These are phyloP conservation scores for Penicillium sp. DNA, from an alignment of 2,329 filamentous ascomycete genomes.

Conservation along the genomic window DNA sequence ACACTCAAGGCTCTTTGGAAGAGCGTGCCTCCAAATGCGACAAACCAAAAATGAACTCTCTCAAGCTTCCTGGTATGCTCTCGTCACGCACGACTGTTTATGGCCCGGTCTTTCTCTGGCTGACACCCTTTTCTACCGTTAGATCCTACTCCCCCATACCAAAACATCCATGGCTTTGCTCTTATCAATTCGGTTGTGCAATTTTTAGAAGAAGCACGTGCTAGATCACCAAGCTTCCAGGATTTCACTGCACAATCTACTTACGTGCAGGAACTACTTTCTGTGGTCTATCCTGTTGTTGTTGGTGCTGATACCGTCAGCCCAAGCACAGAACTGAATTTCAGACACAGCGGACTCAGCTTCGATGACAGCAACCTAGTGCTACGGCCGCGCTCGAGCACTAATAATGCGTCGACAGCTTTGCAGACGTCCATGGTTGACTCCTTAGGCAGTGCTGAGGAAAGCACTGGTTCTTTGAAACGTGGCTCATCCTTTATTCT, in stretches of 20 bases:
- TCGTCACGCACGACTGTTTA: neutral
- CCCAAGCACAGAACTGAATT: conserved; percentile 82
- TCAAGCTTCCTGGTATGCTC: conserved; percentile 13
- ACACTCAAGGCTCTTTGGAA: conserved; percentile 2
- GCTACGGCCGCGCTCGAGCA: conserved; percentile 68
- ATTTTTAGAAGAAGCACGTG: conserved; percentile 75
- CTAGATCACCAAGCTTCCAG: conserved; percentile 71
- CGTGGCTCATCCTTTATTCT: conserved; percentile 90
- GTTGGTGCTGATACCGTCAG: conserved; percentile 81
- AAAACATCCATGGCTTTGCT: conserved; percentile 28
- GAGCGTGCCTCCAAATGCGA: conserved; percentile 1
- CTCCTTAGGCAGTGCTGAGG: conserved; percentile 43
- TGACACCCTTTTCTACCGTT: neutral
- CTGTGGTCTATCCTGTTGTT: conserved; percentile 79
- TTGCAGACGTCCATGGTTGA: conserved; percentile 68
- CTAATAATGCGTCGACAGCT: conserved; percentile 53
- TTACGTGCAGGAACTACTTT: conserved; percentile 75
- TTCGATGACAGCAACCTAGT: conserved; percentile 86
- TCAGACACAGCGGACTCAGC: conserved; percentile 72
- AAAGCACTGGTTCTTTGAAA: conserved; percentile 62
- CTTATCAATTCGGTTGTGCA: conserved; percentile 73
- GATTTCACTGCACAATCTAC: conserved; percentile 78
- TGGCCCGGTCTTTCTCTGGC: neutral
- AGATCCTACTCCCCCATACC: conserved; percentile 7
- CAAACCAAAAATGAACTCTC: conserved; percentile 11